phyloP scores from a whole-genome alignment of 2,329 filamentous ascomycete species.

The Hypoxylon rubiginosum region DNA sequence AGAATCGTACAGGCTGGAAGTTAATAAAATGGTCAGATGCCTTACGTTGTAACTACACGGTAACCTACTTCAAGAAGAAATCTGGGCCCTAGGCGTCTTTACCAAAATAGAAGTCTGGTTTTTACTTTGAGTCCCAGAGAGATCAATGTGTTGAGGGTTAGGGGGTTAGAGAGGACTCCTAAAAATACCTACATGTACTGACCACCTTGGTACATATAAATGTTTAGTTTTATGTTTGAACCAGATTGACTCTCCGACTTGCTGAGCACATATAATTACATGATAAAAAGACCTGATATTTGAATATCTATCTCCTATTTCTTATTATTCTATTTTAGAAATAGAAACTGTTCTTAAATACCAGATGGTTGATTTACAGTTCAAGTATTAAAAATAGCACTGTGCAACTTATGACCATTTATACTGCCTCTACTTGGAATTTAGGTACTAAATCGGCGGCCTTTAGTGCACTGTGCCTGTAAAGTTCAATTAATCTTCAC shows the following conservation, averaged over 20 bases:
- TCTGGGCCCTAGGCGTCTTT: background rate
- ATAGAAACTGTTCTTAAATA: background rate
- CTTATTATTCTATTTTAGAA: background rate
- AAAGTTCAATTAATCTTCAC: constrained; percentile 5
- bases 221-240: background rate
- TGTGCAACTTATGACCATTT: background rate
- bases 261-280: background rate
- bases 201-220: too few relatives aligned
- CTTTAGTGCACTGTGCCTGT: constrained; percentile 15
- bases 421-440: background rate
- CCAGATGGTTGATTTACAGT: background rate
- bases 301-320: background rate
- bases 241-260: background rate
- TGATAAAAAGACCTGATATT: background rate
- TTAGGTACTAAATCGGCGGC: background rate
- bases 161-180: too few relatives aligned
- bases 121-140: background rate
- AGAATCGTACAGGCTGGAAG: constrained; percentile 15
- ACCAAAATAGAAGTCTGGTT: background rate
- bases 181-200: too few relatives aligned
- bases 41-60: constrained; percentile 1
- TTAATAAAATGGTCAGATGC: constrained; percentile 26
- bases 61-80: background rate
- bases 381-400: background rate
- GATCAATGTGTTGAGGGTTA: background rate